A percentile compares a stretch with the other conserved stretches of the same genome.
Conservation (phyloP, 208 protist genomes). For the Trypanosoma caninum region DNA sequence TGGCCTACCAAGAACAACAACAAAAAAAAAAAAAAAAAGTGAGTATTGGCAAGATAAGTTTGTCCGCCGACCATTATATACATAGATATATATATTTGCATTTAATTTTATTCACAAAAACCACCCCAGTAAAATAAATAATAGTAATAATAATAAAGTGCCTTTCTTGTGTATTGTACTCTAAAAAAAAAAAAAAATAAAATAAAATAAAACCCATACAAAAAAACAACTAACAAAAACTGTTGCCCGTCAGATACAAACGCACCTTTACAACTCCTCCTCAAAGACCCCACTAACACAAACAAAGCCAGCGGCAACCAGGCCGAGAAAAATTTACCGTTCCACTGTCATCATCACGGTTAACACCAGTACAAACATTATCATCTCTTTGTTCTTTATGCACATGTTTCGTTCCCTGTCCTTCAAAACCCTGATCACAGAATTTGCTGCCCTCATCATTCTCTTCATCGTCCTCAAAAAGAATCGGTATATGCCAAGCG, state of each 20-base stretch:
- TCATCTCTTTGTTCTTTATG: neutral
- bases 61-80: no score
- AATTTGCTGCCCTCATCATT: neutral
- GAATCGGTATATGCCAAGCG: conserved; percentile 26
- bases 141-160: neutral
- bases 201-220: neutral
- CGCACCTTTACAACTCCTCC: no score
- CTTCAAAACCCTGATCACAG: neutral
- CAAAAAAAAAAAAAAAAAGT: neutral
- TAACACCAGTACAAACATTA: neutral
- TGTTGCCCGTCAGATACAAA: no score
- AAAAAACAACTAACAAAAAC: no score
- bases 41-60: neutral
- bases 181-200: neutral
- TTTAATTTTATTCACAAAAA: no score
- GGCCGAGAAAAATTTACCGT: neutral
- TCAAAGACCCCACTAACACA: no score
- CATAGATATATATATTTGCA: no score
- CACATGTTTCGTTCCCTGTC: neutral
- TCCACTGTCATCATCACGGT: neutral
- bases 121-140: neutral
- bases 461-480: neutral
- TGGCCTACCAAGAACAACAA: neutral
- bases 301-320: neutral
- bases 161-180: neutral